Conservation (phyloP, 2,329 filamentous ascomycete species). For the Colletotrichum gloeosporioides region DNA sequence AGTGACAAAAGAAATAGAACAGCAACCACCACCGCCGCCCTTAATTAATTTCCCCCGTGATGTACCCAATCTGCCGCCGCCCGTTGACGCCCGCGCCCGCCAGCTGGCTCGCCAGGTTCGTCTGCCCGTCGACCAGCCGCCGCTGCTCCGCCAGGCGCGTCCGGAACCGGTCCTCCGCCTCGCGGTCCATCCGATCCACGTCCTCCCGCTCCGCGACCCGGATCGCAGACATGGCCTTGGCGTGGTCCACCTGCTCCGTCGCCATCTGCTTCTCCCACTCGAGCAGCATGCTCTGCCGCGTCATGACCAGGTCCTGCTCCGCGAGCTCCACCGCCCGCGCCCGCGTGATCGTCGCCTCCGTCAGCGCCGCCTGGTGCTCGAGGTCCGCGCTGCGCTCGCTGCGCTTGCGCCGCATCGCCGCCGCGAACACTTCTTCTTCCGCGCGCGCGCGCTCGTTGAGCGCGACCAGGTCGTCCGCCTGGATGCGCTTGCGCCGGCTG, state of each 20-base stretch:
- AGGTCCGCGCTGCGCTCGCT: constrained; percentile 41
- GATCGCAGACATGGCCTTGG: constrained; percentile 54
- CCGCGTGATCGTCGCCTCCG: constrained; percentile 49
- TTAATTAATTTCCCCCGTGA: constrained; percentile 56
- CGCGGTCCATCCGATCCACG: constrained; percentile 52
- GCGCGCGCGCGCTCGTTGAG: constrained; percentile 50
- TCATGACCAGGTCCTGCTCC: constrained; percentile 51
- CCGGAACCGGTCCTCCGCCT: constrained; percentile 50
- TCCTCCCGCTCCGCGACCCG: constrained; percentile 57
- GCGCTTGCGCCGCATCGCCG: constrained; percentile 39
- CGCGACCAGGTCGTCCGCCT: constrained; percentile 48
- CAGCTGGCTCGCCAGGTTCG: constrained; percentile 39
- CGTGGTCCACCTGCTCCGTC: constrained; percentile 51
- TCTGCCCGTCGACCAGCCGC: constrained; percentile 53
- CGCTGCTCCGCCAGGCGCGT: constrained; percentile 55
- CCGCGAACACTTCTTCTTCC: constrained; percentile 49
- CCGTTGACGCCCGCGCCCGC: constrained; percentile 34
- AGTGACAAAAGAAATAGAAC: background rate
- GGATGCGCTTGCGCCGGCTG: constrained; percentile 50
- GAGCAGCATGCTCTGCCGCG: constrained; percentile 47
- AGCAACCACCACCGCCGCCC: background rate
- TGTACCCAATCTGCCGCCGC: constrained; percentile 60
- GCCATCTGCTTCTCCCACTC: constrained; percentile 55
- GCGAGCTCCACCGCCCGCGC: constrained; percentile 50
- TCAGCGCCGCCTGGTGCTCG: constrained; percentile 52